A percentile compares a stretch with the other conserved stretches of the same genome.
These are phyloP conservation scores for Russula abietina DNA, from an alignment of 768 basidiomycete genomes.

Conservation along the genomic window DNA sequence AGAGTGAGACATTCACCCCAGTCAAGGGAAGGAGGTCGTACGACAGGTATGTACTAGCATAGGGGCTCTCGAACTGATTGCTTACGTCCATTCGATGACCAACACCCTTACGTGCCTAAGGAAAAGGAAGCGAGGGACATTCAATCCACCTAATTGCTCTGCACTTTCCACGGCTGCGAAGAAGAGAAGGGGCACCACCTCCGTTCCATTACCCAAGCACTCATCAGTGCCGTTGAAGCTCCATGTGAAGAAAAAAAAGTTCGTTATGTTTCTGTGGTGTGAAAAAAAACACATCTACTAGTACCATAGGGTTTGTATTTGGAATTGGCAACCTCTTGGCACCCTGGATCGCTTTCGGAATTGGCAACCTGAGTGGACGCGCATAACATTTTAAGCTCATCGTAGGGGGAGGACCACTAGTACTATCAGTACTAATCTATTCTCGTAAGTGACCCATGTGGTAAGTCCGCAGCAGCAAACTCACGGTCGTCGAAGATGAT, in stretches of 20 bases:
- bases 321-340: neutral
- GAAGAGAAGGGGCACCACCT: neutral
- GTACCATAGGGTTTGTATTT: neutral
- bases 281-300: neutral
- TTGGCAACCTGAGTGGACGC: neutral
- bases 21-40: neutral
- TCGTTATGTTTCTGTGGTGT: neutral
- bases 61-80: neutral
- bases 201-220: neutral
- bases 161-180: neutral
- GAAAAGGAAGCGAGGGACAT: neutral
- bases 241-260: neutral
- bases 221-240: neutral
- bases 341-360: neutral
- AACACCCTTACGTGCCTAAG: neutral
- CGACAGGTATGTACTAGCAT: too few relatives aligned
- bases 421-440: neutral
- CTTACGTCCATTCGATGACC: slow-evolving; percentile 4
- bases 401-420: neutral
- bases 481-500: too few relatives aligned
- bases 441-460: neutral
- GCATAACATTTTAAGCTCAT: slow-evolving; percentile 5
- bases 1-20: neutral
- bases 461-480: neutral
- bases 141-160: neutral